Percentiles rank a stretch among this genome's conserved stretches.
Conservation (phyloP, 139 green algal species). For the Chlamydomonas incerta region DNA sequence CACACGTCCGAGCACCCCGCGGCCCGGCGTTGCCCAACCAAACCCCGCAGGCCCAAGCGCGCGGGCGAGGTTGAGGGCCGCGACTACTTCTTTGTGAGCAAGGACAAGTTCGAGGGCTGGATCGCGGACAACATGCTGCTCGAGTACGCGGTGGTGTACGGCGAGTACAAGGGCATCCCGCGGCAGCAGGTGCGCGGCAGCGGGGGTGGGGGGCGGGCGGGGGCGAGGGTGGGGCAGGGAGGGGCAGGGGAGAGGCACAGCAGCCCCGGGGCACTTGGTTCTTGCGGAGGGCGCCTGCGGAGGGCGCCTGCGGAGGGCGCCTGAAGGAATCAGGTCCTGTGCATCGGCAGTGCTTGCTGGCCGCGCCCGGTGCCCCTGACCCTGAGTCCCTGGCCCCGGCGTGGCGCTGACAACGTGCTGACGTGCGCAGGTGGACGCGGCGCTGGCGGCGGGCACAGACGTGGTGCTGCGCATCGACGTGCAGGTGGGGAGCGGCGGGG, state of each 20-base stretch:
- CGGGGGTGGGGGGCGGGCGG: neutral
- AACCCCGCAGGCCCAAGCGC: constrained; percentile 68
- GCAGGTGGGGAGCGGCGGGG: constrained; percentile 51
- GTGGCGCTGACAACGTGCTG: neutral
- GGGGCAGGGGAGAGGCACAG: no score
- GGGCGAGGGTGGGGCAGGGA: no score
- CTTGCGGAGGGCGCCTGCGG: no score
- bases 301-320: no score
- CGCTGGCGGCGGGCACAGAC: constrained; percentile 81
- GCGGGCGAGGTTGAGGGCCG: constrained; percentile 86
- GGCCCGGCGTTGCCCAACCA: no score
- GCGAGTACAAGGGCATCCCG: constrained; percentile 97
- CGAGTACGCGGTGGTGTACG: constrained; percentile 97
- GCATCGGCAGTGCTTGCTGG: no score
- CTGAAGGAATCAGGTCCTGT: no score
- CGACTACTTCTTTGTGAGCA: constrained; percentile 95
- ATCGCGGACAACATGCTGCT: constrained; percentile 83
- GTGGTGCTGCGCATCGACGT: constrained; percentile 96
- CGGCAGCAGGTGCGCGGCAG: constrained; percentile 64
- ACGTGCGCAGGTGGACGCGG: constrained; percentile 74
- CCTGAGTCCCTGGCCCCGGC: neutral
- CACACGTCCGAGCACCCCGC: no score
- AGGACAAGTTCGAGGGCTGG: constrained; percentile 90
- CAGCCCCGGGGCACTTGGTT: no score
- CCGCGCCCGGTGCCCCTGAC: no score